These are phyloP conservation scores for Coemansia sp. DNA, from an alignment of 192 early-diverging fungal genomes.

Conservation along the genomic window DNA sequence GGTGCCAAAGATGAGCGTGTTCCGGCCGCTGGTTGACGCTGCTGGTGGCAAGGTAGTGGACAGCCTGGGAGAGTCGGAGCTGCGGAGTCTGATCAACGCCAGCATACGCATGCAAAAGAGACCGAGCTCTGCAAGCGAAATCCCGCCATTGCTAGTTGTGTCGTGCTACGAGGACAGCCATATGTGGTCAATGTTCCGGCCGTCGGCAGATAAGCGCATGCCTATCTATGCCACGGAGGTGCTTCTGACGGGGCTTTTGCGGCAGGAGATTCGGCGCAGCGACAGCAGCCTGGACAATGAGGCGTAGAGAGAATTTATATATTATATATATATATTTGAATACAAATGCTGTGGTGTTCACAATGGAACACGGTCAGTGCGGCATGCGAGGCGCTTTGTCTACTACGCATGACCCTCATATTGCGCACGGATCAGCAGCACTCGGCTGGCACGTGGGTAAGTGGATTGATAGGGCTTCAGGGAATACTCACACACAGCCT, in stretches of 20 bases:
- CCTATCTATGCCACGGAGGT: conserved; percentile 35
- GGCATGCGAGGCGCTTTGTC: neutral
- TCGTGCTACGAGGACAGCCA: conserved; percentile 34
- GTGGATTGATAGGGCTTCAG: neutral
- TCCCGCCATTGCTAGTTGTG: conserved; percentile 39
- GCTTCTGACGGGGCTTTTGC: conserved; percentile 34
- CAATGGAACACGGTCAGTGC: neutral
- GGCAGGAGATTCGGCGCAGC: conserved; percentile 28
- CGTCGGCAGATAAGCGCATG: conserved; percentile 3
- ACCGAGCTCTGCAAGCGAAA: conserved; percentile 7
- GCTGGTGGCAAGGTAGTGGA: conserved; percentile 39
- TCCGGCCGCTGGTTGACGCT: conserved; percentile 37
- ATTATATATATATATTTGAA: neutral
- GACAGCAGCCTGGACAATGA: neutral
- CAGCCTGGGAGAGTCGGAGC: conserved; percentile 13
- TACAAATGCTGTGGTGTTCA: neutral
- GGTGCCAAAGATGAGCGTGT: conserved; percentile 21
- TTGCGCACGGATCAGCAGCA: conserved; percentile 1
- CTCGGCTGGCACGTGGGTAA: neutral
- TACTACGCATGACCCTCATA: neutral
- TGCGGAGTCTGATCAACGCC: conserved; percentile 24
- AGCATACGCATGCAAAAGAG: conserved; percentile 11
- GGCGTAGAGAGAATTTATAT: neutral
- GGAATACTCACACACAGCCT: neutral
- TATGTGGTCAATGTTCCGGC: conserved; percentile 32